phyloP scores from a whole-genome alignment of 2,329 filamentous ascomycete species.

The Chaetomiaceae sp. region DNA sequence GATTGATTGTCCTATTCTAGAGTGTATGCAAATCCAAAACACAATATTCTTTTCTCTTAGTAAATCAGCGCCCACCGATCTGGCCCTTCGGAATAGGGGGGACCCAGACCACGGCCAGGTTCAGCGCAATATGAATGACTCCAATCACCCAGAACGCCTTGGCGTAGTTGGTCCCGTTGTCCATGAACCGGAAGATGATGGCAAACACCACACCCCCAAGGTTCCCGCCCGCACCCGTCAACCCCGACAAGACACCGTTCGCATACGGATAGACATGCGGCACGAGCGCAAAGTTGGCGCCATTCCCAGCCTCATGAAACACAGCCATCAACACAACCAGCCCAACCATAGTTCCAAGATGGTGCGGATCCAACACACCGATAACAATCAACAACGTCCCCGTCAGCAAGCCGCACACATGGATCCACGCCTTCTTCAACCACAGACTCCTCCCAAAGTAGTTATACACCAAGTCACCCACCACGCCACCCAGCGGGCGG shows the following conservation, averaged over 20 bases:
- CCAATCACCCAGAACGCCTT: constrained; percentile 78
- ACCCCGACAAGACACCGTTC: constrained; percentile 73
- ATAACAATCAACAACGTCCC: constrained; percentile 58
- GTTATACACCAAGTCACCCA: constrained; percentile 48
- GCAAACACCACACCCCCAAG: constrained; percentile 80
- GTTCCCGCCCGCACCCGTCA: constrained; percentile 76
- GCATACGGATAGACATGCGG: constrained; percentile 80
- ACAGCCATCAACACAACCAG: constrained; percentile 72
- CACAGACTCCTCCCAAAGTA: constrained; percentile 32
- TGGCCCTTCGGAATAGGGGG: constrained; percentile 51
- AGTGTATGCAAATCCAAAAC: neutral
- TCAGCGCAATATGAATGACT: constrained; percentile 64
- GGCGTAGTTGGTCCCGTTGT: constrained; percentile 58
- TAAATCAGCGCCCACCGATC: constrained; percentile 38
- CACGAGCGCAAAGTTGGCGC: constrained; percentile 79
- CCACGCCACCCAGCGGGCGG: constrained; percentile 60
- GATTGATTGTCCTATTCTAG: neutral
- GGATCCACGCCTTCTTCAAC: constrained; percentile 53
- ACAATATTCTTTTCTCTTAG: neutral
- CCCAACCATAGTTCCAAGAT: constrained; percentile 63
- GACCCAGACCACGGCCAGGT: constrained; percentile 57
- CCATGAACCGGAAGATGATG: constrained; percentile 71
- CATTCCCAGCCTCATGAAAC: constrained; percentile 81
- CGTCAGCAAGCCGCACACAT: constrained; percentile 56
- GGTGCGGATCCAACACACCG: constrained; percentile 59